These are phyloP conservation scores for Eragrostis curvula DNA, from an alignment of 176 grass and related monocot genomes.

Conservation along the genomic window DNA sequence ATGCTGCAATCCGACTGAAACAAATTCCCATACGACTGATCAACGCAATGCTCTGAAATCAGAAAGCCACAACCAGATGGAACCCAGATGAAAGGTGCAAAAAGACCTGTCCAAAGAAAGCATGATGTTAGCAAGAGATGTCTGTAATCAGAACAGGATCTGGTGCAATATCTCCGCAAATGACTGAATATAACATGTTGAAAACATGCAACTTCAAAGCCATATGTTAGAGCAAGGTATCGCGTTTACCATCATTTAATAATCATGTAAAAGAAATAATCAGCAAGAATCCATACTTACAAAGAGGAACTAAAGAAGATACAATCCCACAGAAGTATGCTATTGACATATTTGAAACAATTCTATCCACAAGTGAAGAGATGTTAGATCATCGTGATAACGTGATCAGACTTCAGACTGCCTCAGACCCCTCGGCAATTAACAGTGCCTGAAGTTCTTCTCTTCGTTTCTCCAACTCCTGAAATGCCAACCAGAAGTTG, in stretches of 20 bases:
- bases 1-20: not conserved
- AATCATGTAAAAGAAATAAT: slow-evolving; percentile 12
- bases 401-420: slow-evolving; percentile 12
- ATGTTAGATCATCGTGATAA: slow-evolving; percentile 11
- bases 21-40: not conserved
- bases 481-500: slow-evolving; percentile 31
- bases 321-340: not conserved
- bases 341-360: slow-evolving; percentile 15
- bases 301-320: not conserved
- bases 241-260: not conserved
- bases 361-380: slow-evolving; percentile 26
- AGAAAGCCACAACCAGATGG: not conserved
- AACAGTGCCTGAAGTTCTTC: slow-evolving; percentile 93
- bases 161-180: not conserved
- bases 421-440: slow-evolving; percentile 55
- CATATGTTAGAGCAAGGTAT: not conserved
- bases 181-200: not conserved
- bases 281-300: slow-evolving; percentile 22
- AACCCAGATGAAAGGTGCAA: slow-evolving; percentile 1
- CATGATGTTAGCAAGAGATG: not conserved
- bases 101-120: slow-evolving; percentile 5
- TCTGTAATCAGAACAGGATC: not conserved
- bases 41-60: not conserved
- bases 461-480: slow-evolving; percentile 81
- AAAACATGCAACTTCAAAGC: not conserved